Conservation (phyloP, 805 yeast genomes). For the Torulaspora maleeae region DNA sequence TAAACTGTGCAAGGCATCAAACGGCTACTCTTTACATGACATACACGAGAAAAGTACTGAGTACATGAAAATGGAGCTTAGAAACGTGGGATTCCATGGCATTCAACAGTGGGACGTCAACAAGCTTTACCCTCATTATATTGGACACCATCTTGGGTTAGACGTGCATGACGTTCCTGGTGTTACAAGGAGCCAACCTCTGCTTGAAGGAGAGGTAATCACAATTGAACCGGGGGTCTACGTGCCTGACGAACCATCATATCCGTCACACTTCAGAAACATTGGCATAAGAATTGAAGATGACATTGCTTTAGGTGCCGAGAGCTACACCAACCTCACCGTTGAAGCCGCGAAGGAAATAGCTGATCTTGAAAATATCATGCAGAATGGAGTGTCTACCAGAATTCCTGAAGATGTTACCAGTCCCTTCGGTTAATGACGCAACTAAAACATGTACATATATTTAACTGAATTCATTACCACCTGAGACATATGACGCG, state of each 20-base stretch:
- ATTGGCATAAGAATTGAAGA: conserved; percentile 95
- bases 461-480: background rate
- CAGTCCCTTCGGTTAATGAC: conserved; percentile 23
- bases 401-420: conserved; percentile 42
- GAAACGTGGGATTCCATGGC: conserved; percentile 62
- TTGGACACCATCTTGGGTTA: conserved; percentile 92
- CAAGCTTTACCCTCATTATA: conserved; percentile 79
- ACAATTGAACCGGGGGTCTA: conserved; percentile 97
- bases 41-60: conserved; percentile 67
- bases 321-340: conserved; percentile 57
- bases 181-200: conserved; percentile 48
- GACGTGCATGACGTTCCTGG: conserved; percentile 83
- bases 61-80: conserved; percentile 56
- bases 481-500: conserved; percentile 7
- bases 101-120: conserved; percentile 51
- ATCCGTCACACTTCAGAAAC: conserved; percentile 77
- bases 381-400: conserved; percentile 56
- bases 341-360: conserved; percentile 84
- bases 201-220: conserved; percentile 71
- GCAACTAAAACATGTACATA: conserved; percentile 1
- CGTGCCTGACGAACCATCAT: conserved; percentile 63
- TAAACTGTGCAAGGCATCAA: conserved; percentile 52
- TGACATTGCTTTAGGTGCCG: conserved; percentile 75
- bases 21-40: conserved; percentile 58
- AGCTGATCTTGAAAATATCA: conserved; percentile 68